phyloP scores from a whole-genome alignment of 768 basidiomycete genomes.

The Melanogaster broomeanus region DNA sequence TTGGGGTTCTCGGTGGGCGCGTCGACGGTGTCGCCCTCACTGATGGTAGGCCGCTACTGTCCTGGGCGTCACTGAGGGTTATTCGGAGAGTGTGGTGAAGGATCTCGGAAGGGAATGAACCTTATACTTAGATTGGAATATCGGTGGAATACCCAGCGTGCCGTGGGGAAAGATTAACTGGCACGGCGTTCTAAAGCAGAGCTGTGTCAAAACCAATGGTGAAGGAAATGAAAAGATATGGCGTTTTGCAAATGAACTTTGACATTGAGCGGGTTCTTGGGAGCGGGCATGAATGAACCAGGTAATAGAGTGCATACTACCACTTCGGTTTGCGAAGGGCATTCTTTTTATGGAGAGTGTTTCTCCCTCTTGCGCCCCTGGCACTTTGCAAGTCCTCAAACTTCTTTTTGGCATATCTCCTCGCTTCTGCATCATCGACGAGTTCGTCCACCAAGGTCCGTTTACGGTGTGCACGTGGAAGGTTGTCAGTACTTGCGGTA shows the following conservation, averaged over 20 bases:
- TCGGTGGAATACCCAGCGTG: too few species aligned
- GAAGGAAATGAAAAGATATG: too few species aligned
- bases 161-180: too few species aligned
- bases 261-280: not conserved
- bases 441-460: constrained; percentile 87
- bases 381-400: constrained; percentile 75
- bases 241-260: not conserved
- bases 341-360: constrained; percentile 67
- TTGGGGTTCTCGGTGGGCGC: not conserved
- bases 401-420: constrained; percentile 89
- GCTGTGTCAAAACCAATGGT: too few species aligned
- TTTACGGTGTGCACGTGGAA: constrained; percentile 69
- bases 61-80: not conserved
- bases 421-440: constrained; percentile 84
- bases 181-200: too few species aligned
- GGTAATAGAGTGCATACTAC: constrained; percentile 39
- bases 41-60: not conserved
- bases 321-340: constrained; percentile 67
- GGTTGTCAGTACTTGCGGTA: constrained; percentile 66
- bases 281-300: constrained; percentile 6
- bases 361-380: constrained; percentile 67
- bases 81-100: constrained; percentile 42
- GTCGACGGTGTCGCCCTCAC: not conserved
- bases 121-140: not conserved
- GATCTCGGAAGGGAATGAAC: not conserved